A percentile compares a stretch with the other conserved stretches of the same genome.
Evolutionary conservation across 75 land plant genomes (phyloP).

Genomic region (Chamaecyparis obtusa): DNA sequence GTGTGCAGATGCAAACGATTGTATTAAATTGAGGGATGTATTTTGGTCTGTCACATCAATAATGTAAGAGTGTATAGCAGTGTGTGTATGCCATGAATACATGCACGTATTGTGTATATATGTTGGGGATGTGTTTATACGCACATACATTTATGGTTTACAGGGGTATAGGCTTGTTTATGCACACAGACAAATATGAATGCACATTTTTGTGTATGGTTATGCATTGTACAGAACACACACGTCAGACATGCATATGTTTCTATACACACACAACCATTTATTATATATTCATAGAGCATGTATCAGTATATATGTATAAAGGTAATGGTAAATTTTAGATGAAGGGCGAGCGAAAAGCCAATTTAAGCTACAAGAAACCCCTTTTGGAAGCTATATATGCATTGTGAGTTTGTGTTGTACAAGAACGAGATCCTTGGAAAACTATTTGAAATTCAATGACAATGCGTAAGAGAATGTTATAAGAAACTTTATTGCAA

Average conservation of each 20-base stretch:
- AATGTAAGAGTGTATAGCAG: background rate
- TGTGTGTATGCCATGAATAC: background rate
- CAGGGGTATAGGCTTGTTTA: background rate
- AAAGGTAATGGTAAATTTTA: background rate
- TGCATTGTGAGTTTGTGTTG: background rate
- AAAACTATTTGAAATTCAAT: background rate
- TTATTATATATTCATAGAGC: background rate
- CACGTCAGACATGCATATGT: background rate
- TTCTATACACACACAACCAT: background rate
- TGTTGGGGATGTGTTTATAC: background rate
- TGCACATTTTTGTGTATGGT: background rate
- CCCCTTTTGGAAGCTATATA: background rate
- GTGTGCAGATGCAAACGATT: background rate
- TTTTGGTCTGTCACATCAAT: background rate
- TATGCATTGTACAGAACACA: background rate
- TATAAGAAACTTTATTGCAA: background rate
- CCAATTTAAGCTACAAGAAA: background rate
- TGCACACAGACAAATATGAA: background rate
- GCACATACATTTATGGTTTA: background rate
- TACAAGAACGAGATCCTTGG: background rate
- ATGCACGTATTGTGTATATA: background rate
- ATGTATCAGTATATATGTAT: background rate
- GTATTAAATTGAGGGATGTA: no score
- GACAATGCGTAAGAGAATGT: background rate
- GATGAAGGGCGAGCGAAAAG: background rate